These are phyloP conservation scores for Tetrapisispora namnaoensis DNA, from an alignment of 805 yeast genomes.

Conservation along the genomic window DNA sequence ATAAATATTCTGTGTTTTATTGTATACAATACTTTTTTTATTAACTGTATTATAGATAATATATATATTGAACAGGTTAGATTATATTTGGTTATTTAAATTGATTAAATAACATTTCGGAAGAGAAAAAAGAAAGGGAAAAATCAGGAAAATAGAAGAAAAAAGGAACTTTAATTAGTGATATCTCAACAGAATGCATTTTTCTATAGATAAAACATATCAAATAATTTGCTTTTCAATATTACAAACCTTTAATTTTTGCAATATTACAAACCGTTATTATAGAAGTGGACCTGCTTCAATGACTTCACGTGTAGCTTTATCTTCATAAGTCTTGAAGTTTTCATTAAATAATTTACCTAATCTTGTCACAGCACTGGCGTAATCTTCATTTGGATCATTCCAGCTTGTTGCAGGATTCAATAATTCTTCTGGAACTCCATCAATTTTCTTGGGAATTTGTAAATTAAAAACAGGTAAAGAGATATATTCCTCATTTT, in stretches of 20 bases:
- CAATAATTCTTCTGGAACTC: conserved; percentile 72
- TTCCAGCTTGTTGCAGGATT: conserved; percentile 83
- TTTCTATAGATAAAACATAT: too few species aligned
- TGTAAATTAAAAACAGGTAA: conserved; percentile 81
- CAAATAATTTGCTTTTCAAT: too few species aligned
- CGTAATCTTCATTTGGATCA: conserved; percentile 34
- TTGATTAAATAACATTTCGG: too few species aligned
- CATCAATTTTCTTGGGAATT: conserved; percentile 69
- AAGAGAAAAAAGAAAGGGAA: too few species aligned
- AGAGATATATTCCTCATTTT: conserved; percentile 68
- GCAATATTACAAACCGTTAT: too few species aligned
- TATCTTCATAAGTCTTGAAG: conserved; percentile 73
- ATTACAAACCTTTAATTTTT: too few species aligned
- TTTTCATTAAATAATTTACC: conserved; percentile 76
- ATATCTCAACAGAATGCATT: too few species aligned
- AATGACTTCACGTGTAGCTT: conserved; percentile 75
- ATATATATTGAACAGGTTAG: too few species aligned
- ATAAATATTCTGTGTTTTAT: too few species aligned
- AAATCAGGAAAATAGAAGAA: not conserved
- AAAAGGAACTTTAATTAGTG: not conserved
- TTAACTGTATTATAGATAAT: too few species aligned
- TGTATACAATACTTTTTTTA: too few species aligned
- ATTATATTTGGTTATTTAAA: too few species aligned
- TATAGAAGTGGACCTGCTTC: conserved; percentile 75
- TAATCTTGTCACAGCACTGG: conserved; percentile 48